Base-by-base conservation (phyloP, 2,329 filamentous ascomycete genomes). In the Aulographum hederae region DNA sequence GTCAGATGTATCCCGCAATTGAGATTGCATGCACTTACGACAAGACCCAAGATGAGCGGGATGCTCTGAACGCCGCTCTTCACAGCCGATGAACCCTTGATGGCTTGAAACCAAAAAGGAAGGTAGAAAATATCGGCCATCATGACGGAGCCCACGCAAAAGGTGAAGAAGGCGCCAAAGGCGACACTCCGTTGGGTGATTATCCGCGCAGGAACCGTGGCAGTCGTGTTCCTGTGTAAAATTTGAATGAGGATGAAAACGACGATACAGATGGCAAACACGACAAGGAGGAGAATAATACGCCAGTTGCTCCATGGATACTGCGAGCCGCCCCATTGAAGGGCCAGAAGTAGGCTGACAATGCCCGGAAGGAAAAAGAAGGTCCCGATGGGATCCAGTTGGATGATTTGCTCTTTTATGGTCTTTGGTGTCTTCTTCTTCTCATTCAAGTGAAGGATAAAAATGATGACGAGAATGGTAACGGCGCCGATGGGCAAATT, bases 71-170 rank as follows among this genome's bases (percentile, higher is more conserved):
- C 45, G 4, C 60, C 60, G 2, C 48, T 53, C 16, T 41, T 32
- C 10, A 47, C 43, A 0, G 60, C 46, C 6, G 39, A 46, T 8
- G 45, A 43, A 29, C 46, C 44, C 13, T 43, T 38, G 6, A 61
- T 46, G 1, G 47, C 45, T 41, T 65, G 60, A 44, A 65, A 65
- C 39, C 60, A 64, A 19, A 65, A 56, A 6, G 59, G 59, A 1
- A 63, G 44, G 38, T 58, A 61, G 43, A 60, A 63, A 6, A 61
- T 38, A 2, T 53, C 31, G 11, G 56, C 14, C 34, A 56, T 50
- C 32, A 50, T 56, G 10, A 37, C 31, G 6, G 54, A 52, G 39
- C 37, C 26, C 32, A 45, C 40, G 36, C 57, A 48, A 39, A 58
- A 50, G 8, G 47, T 41, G 36, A 47, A 61, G 6, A 47, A 31